Percentiles rank a stretch among this genome's conserved stretches.
These are phyloP conservation scores for Amesomyces nigricolor DNA, from an alignment of 2,329 filamentous ascomycete species.

Conservation along the genomic window DNA sequence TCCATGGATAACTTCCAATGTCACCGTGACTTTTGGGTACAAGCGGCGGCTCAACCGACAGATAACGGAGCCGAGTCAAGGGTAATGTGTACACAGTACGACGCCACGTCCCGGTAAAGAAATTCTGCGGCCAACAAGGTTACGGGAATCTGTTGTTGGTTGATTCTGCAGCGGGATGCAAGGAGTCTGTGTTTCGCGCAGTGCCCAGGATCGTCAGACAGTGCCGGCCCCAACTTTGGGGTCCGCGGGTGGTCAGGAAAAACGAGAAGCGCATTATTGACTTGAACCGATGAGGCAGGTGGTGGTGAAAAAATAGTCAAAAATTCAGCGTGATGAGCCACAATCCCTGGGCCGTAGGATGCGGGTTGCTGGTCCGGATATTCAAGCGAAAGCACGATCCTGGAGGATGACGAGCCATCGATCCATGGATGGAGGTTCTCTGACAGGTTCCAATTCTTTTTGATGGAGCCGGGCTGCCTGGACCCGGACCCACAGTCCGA, in stretches of 20 bases:
- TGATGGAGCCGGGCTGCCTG: no score
- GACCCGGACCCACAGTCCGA: no score
- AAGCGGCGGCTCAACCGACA: neutral
- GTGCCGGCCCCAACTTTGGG: neutral
- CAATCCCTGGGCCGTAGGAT: no score
- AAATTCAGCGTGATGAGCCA: no score
- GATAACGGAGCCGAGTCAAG: neutral
- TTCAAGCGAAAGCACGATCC: no score
- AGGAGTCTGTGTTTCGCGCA: neutral
- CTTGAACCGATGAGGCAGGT: no score
- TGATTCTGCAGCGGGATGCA: neutral
- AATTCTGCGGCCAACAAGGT: neutral
- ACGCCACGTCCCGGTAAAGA: neutral
- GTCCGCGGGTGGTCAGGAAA: neutral
- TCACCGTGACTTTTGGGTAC: slow-evolving; percentile 8
- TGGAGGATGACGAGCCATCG: no score
- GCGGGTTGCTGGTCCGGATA: no score
- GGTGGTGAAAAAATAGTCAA: no score
- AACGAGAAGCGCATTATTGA: slow-evolving; percentile 1
- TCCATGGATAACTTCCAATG: neutral
- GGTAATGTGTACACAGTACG: slow-evolving; percentile 9
- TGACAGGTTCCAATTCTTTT: no score
- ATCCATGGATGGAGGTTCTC: no score
- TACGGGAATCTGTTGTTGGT: neutral
- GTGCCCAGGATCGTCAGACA: no score